These are phyloP conservation scores for Astragalus membranaceus DNA, from an alignment of 306 rosid genomes.

Conservation along the genomic window DNA sequence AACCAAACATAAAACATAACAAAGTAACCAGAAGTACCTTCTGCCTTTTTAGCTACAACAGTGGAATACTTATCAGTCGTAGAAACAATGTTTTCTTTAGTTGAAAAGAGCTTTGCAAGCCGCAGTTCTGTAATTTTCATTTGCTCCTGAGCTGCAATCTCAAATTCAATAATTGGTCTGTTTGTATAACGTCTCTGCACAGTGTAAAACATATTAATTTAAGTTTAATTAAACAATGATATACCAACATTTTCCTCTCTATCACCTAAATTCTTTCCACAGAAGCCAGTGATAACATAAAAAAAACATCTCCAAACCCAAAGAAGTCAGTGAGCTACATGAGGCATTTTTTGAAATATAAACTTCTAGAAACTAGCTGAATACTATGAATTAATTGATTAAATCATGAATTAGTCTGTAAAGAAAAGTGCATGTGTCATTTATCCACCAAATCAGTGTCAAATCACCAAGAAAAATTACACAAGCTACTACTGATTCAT, in stretches of 20 bases:
- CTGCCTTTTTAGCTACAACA: conserved; percentile 44
- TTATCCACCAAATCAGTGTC: neutral
- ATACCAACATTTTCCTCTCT: too few relatives aligned
- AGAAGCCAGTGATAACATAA: too few relatives aligned
- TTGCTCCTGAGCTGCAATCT: too few relatives aligned
- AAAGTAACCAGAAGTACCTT: conserved; percentile 47
- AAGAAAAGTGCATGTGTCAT: neutral
- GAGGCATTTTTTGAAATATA: too few relatives aligned
- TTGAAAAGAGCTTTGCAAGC: conserved; percentile 64
- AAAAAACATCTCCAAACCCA: too few relatives aligned
- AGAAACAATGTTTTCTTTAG: conserved; percentile 38
- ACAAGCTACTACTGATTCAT: neutral
- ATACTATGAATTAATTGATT: neutral
- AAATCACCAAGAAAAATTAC: neutral
- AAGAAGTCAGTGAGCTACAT: too few relatives aligned
- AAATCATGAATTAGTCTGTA: neutral
- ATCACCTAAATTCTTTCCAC: too few relatives aligned
- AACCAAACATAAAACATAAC: conserved; percentile 8
- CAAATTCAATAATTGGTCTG: too few relatives aligned
- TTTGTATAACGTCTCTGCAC: too few relatives aligned
- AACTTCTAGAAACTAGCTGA: neutral
- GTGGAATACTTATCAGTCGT: conserved; percentile 27
- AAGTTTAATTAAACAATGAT: too few relatives aligned
- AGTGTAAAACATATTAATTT: too few relatives aligned
- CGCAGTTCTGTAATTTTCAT: too few relatives aligned